phyloP scores from a whole-genome alignment of 805 yeast genomes.

The Sungouiozyma ichnusensis region DNA sequence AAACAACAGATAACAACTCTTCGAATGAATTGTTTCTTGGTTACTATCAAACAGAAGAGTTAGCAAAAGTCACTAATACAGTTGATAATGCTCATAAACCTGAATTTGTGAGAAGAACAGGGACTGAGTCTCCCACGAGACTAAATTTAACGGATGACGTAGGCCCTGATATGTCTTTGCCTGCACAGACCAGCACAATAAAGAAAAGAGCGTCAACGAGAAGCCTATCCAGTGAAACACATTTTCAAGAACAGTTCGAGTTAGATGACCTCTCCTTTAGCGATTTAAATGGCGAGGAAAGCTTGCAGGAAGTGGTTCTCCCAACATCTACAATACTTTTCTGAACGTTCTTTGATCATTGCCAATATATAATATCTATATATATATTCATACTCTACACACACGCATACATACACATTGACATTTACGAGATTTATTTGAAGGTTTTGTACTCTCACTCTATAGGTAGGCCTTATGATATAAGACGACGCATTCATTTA shows the following conservation, averaged over 20 bases:
- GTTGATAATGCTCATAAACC: conserved; percentile 1
- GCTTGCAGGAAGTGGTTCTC: conserved; percentile 10
- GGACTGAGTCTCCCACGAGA: not conserved
- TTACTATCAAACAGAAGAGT: not conserved
- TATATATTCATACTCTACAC: not conserved
- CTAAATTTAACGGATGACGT: not conserved
- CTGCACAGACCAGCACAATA: not conserved
- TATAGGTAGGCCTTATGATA: no score
- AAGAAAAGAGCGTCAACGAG: not conserved
- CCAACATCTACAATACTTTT: conserved; percentile 22
- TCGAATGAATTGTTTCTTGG: not conserved
- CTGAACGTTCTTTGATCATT: no score
- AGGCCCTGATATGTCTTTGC: not conserved
- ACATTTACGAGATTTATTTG: not conserved
- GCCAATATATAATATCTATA: not conserved
- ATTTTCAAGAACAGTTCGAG: conserved; percentile 11
- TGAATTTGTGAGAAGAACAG: not conserved
- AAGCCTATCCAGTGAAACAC: not conserved
- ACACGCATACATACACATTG: not conserved
- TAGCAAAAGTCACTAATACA: conserved; percentile 2
- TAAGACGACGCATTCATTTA: no score
- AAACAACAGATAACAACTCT: not conserved
- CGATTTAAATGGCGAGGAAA: not conserved
- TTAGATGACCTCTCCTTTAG: conserved; percentile 4
- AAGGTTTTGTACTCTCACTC: not conserved